These are phyloP conservation scores for Dispira parvispora DNA, from an alignment of 192 early-diverging fungal genomes.

Conservation along the genomic window DNA sequence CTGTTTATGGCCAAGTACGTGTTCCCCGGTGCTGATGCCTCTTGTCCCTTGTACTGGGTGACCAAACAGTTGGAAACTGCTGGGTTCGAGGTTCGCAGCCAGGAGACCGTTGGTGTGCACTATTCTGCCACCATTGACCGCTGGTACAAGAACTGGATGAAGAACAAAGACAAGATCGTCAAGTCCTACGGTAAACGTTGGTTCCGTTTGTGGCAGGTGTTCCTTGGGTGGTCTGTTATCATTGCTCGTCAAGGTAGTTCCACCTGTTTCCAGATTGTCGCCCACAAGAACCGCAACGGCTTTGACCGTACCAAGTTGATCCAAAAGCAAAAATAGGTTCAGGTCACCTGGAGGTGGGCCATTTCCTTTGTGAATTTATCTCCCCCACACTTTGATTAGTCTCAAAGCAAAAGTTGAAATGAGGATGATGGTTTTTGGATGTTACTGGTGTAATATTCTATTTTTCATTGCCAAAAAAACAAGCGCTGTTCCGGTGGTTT, in stretches of 20 bases:
- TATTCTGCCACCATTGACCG: constrained; percentile 89
- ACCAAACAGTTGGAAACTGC: constrained; percentile 81
- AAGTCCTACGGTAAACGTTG: constrained; percentile 77
- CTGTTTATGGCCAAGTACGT: constrained; percentile 99
- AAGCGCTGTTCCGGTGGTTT: too few relatives aligned
- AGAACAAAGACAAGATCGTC: constrained; percentile 71
- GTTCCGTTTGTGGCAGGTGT: constrained; percentile 96
- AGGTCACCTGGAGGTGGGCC: background rate
- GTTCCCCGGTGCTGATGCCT: constrained; percentile 97
- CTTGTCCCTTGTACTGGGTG: constrained; percentile 90
- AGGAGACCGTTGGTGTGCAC: constrained; percentile 89
- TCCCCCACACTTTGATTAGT: too few relatives aligned
- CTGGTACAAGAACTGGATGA: constrained; percentile 98
- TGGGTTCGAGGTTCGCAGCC: constrained; percentile 81
- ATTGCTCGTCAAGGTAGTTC: constrained; percentile 91
- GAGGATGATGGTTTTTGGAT: too few relatives aligned
- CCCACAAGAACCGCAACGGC: constrained; percentile 93
- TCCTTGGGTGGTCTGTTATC: constrained; percentile 93
- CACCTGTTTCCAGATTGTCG: constrained; percentile 90
- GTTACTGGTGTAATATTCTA: too few relatives aligned
- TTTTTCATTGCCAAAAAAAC: too few relatives aligned
- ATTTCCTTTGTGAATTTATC: too few relatives aligned
- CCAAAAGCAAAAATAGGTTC: background rate
- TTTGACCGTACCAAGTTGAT: constrained; percentile 70
- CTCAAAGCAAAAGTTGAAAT: too few relatives aligned